These are phyloP conservation scores for Colletotrichum caudatum DNA, from an alignment of 2,329 filamentous ascomycete genomes.

Conservation along the genomic window DNA sequence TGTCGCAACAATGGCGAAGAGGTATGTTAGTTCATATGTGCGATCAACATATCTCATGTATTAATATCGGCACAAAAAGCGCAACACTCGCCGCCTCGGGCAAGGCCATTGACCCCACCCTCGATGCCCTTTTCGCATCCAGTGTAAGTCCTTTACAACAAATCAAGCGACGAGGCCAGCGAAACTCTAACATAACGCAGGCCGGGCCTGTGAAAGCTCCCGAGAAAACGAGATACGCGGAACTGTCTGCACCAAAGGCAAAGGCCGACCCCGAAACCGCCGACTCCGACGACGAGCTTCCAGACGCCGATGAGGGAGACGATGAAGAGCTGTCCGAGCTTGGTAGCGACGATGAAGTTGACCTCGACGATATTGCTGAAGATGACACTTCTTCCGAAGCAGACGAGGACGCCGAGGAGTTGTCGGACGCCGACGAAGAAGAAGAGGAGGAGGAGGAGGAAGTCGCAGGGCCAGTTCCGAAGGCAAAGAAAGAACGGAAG, in stretches of 20 bases:
- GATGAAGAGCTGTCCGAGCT: constrained; percentile 42
- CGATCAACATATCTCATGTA: too few species aligned
- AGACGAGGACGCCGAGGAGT: constrained; percentile 36
- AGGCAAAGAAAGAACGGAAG: constrained; percentile 66
- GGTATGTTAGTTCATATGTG: constrained; percentile 31
- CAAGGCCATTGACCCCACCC: constrained; percentile 74
- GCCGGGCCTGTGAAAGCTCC: constrained; percentile 64
- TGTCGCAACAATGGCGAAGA: constrained; percentile 42
- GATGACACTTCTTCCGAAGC: constrained; percentile 19
- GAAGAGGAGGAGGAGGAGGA: constrained; percentile 55
- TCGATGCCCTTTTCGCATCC: constrained; percentile 77
- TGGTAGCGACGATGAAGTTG: constrained; percentile 46
- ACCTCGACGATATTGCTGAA: constrained; percentile 31
- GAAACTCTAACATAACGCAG: constrained; percentile 51
- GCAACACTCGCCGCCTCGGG: constrained; percentile 56
- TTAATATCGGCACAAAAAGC: constrained; percentile 12
- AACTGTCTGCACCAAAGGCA: constrained; percentile 49
- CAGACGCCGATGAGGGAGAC: constrained; percentile 49
- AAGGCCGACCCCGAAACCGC: constrained; percentile 49
- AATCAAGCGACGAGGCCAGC: constrained; percentile 1
- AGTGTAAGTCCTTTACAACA: constrained; percentile 68
- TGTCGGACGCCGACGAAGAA: constrained; percentile 43
- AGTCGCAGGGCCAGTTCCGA: constrained; percentile 54
- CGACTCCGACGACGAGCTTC: constrained; percentile 48
- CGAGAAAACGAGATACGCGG: constrained; percentile 59